Base-by-base conservation (phyloP, 1,284 basidiomycete genomes). In the Leccinum subrobustum region DNA sequence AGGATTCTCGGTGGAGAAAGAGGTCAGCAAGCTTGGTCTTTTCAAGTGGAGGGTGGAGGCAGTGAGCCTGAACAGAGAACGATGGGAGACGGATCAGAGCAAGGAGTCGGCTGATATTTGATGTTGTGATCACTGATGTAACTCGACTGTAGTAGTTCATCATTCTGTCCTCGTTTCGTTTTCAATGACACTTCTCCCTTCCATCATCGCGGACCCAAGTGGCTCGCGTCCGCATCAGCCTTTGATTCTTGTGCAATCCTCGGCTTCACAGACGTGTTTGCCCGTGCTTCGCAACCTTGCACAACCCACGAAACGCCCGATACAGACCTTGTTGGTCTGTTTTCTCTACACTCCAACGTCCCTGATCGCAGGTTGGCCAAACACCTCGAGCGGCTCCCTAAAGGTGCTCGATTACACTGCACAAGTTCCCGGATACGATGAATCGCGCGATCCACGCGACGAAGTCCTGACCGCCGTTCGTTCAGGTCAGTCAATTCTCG, bases 201-300 rank as follows among this genome's bases (percentile, higher is more conserved):
- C 60, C 72, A 76, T 68, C 65, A 75, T 62, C 72, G 72, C 55
- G 69, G 62, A 65, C 50, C 69, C 72, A 37, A 59, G 58, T 14
- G 61, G 56, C 23, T 59, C 50, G 18, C 62, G 70, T 54, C 68
- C 76, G 52, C 76, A 78, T 54, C 79, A 84, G 48, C 79, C 81
- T 4, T 73, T 89, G 31, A 65, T 89, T 6, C 65, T 91, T 16
- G 68, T 91, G 16, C 87, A 91, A 65, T 90, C 89, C 1, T 87
- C 88, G 11, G 61, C 77, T 50, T 81, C 84, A 1, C 88, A 89
- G 67, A 85, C 86, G 42, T 78, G 81, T 64, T 66, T 91, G 18
- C 83, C 88, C 2, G 65, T 91, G 25, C 73, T 92, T 8, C 79
- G 80, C 35, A 74, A 73, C 57, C 63, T 80, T 42, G 74, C 80